Percentiles rank a stretch among this genome's conserved stretches.
Conservation (phyloP, 352 stramenopile genomes). For the Phytophthora pluvialis region DNA sequence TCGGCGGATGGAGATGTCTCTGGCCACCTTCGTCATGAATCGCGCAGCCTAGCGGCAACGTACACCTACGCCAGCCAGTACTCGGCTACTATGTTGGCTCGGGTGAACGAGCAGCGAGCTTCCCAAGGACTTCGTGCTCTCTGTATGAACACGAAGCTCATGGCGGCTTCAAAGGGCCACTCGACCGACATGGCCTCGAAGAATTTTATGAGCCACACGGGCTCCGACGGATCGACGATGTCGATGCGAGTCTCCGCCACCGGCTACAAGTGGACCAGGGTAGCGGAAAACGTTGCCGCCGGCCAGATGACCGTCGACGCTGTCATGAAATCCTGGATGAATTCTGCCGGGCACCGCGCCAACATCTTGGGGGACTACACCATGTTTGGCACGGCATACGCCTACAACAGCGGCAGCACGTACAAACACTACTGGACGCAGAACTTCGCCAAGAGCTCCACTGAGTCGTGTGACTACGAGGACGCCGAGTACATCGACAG, state of each 20-base stretch:
- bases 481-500: conserved; percentile 17
- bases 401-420: conserved; percentile 32
- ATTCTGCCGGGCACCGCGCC: conserved; percentile 45
- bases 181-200: conserved; percentile 45
- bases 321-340: conserved; percentile 62
- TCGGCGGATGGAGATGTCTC: conserved; percentile 4
- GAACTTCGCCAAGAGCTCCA: conserved; percentile 41
- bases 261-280: conserved; percentile 47
- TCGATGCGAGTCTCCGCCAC: conserved; percentile 34
- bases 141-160: conserved; percentile 45
- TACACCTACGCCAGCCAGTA: conserved; percentile 20
- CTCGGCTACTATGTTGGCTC: conserved; percentile 14
- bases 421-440: conserved; percentile 65
- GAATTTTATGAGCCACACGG: conserved; percentile 54
- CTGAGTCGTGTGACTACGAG: conserved; percentile 30
- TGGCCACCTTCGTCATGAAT: conserved; percentile 17
- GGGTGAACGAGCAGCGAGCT: conserved; percentile 50
- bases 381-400: conserved; percentile 37
- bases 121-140: conserved; percentile 34
- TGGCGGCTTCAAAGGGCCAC: conserved; percentile 19
- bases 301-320: conserved; percentile 39
- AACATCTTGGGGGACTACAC: conserved; percentile 54
- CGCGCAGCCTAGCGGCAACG: conserved; percentile 9
- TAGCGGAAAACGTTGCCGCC: conserved; percentile 57
- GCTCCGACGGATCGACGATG: conserved; percentile 48